phyloP scores from a whole-genome alignment of 2,329 filamentous ascomycete species.

The Fusarium gaditjirri region DNA sequence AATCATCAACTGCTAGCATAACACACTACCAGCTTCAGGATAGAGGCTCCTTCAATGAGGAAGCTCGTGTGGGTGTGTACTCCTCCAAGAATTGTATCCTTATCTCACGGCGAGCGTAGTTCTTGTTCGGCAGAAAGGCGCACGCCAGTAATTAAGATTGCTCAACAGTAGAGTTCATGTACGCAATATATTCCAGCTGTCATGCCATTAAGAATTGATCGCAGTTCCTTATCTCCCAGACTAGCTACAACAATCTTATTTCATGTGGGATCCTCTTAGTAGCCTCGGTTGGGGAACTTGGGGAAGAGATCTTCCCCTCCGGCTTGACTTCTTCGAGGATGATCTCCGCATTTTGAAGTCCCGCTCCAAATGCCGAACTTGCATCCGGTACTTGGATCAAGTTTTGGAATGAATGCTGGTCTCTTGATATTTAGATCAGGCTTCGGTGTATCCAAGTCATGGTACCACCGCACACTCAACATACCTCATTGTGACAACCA shows the following conservation, averaged over 20 bases:
- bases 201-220: neutral
- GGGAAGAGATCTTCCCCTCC: neutral
- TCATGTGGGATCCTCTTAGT: neutral
- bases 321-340: neutral
- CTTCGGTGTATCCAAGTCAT: neutral
- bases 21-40: fast-evolving
- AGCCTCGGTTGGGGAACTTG: neutral
- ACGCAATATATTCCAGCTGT: neutral
- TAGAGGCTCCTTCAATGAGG: neutral
- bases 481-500: neutral
- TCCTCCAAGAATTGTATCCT: too few relatives aligned
- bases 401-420: neutral
- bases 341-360: neutral
- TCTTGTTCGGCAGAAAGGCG: too few relatives aligned
- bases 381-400: neutral
- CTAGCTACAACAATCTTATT: neutral
- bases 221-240: fast-evolving
- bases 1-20: neutral
- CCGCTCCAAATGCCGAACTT: neutral
- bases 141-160: too few relatives aligned
- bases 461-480: too few relatives aligned
- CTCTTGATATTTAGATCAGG: neutral
- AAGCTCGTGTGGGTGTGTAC: too few relatives aligned
- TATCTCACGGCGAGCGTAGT: too few relatives aligned
- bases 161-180: neutral